phyloP scores from a whole-genome alignment of 2,329 filamentous ascomycete genomes.

The Penicillium brevicompactum region DNA sequence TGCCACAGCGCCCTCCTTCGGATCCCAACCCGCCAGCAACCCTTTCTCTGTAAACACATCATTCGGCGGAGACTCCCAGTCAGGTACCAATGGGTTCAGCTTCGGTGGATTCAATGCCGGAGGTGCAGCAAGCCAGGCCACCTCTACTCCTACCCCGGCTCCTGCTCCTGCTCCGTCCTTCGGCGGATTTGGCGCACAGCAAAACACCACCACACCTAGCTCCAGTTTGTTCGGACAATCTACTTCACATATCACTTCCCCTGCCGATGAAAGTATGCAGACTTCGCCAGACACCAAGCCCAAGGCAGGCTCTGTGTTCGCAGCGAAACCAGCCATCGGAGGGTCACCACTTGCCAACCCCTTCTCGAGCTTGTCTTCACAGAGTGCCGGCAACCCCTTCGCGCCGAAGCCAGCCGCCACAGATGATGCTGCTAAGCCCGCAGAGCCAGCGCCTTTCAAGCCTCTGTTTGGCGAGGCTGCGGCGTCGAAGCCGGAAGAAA shows the following conservation, averaged over 20 bases:
- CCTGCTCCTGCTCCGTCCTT: slow-evolving; percentile 13
- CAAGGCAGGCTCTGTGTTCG: slow-evolving; percentile 9
- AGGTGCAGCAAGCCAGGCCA: slow-evolving; percentile 3
- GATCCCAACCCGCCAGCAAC: slow-evolving; percentile 11
- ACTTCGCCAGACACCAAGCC: slow-evolving; percentile 25
- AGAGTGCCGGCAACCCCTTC: slow-evolving; percentile 7
- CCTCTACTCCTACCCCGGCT: neutral
- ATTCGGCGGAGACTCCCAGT: slow-evolving; percentile 6
- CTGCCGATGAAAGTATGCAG: slow-evolving; percentile 26
- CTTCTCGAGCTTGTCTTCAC: slow-evolving; percentile 14
- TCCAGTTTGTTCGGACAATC: slow-evolving; percentile 19
- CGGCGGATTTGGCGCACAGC: slow-evolving; percentile 15
- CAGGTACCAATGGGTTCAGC: slow-evolving; percentile 11
- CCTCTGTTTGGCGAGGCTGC: slow-evolving; percentile 11
- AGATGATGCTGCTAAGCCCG: slow-evolving; percentile 5
- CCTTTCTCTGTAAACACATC: slow-evolving; percentile 18
- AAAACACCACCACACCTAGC: slow-evolving; percentile 7
- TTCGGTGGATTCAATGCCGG: slow-evolving; percentile 11
- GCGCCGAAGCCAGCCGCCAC: slow-evolving; percentile 1
- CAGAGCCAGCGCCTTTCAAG: slow-evolving; percentile 8
- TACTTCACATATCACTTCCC: slow-evolving; percentile 5
- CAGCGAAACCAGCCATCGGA: slow-evolving; percentile 6
- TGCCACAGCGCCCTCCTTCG: slow-evolving; percentile 4
- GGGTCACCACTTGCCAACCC: slow-evolving; percentile 3
- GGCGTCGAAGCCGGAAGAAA: slow-evolving; percentile 1